Base-by-base conservation (phyloP, 2,329 filamentous ascomycete genomes). In the Colletotrichum musicola region DNA sequence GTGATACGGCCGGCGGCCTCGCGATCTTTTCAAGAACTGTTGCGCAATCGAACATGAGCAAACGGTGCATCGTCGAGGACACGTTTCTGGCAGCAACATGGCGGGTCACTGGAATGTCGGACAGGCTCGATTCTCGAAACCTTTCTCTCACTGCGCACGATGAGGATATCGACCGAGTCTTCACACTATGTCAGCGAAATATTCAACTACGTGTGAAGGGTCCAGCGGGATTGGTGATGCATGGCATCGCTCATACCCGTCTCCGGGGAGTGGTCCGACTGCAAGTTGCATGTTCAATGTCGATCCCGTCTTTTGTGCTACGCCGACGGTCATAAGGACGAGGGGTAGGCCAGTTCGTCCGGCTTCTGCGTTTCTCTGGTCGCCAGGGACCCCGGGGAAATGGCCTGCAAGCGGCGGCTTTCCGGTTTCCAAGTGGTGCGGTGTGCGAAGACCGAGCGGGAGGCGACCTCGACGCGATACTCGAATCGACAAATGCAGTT, bases 221-320 rank as follows among this genome's bases (percentile, higher is more conserved):
- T 5, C 13, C 16, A 42, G 40, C 13, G 14, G 30, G 22, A 22
- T 10, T 49, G 16, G 27, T 3, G 10, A 58, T 18, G 18, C 14
- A 7, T 30, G 22, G 35, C 9, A 7, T 30, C 12, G 22, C 40
- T 40, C 35, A 51, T 13, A 44, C 20, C 46, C 25, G 4, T 35
- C 10, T 3, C 5, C 25, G 59, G 42, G 47, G 22, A 13, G 50
- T 49, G 49, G 47, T 13, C 12, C 18, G 22, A 35, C 53, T 65
- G 42, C 50, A 30, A 30, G 27, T 49, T 68, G 42, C 40, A 20
- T 64, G 40, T 13, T 18, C 4, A n/a, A 16, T 10, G 22, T 20
- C 42, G 10, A 44, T 47, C 9, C 30, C 38, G 35, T 30, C 46
- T 14, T 53, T 49, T 16, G 49, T 65, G 61, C 22, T 40, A 55